Percentiles rank a stretch among this genome's conserved stretches.
Conservation (phyloP, 83 land plant genomes). For the Larix sibirica region DNA sequence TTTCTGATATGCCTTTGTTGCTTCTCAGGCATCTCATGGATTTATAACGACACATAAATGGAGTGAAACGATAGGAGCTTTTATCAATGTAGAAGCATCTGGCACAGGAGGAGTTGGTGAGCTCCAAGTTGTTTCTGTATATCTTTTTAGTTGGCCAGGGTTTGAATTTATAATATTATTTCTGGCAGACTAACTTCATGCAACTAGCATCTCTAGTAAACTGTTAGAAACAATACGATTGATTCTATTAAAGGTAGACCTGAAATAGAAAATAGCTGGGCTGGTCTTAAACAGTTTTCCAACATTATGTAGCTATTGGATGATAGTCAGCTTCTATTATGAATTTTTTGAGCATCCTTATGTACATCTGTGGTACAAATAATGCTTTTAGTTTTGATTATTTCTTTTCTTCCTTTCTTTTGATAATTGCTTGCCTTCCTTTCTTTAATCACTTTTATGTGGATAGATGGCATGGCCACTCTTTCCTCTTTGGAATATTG, state of each 20-base stretch:
- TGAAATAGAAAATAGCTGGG: not conserved
- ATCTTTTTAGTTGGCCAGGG: not conserved
- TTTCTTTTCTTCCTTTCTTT: not conserved
- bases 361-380: not conserved
- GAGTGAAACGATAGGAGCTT: conserved; percentile 81
- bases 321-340: not conserved
- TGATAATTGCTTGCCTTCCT: not conserved
- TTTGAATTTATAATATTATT: not conserved
- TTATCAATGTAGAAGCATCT: conserved; percentile 89
- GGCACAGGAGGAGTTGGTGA: conserved; percentile 92
- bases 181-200: not conserved
- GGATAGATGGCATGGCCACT: not conserved
- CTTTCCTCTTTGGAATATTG: not conserved
- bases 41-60: conserved; percentile 85
- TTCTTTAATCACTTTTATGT: not conserved
- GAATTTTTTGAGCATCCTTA: not conserved
- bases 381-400: not conserved
- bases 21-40: conserved; percentile 85
- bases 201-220: not conserved
- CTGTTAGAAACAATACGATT: not conserved
- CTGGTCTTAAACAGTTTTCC: not conserved
- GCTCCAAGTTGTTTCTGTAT: conserved; percentile 9
- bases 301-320: not conserved
- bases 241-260: not conserved
- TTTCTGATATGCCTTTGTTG: not conserved